phyloP scores from a whole-genome alignment of 1,284 basidiomycete genomes.

The Chondrostereum purpureum region DNA sequence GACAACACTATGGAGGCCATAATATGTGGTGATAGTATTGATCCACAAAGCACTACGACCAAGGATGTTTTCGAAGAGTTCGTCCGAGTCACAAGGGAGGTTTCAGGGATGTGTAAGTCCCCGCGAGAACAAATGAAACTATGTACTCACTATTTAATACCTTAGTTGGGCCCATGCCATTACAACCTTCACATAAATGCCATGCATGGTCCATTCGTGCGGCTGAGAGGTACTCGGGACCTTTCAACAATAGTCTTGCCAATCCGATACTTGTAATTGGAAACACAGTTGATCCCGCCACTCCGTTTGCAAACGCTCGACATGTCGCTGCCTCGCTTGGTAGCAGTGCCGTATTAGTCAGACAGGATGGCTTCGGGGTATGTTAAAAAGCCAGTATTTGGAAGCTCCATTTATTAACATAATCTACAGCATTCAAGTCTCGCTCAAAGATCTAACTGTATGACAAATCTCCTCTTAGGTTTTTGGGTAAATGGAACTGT shows the following conservation, averaged over 20 bases:
- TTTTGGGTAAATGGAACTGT: background rate
- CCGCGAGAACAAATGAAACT: too few species aligned
- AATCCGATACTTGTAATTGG: conserved; percentile 5
- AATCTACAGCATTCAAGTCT: background rate
- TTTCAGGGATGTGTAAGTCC: conserved; percentile 3
- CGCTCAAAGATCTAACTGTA: background rate
- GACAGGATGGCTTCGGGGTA: conserved; percentile 5
- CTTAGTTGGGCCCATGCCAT: conserved; percentile 3
- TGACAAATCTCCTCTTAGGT: background rate
- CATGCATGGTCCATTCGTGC: conserved; percentile 3
- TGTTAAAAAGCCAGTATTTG: too few species aligned
- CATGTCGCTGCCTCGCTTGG: conserved; percentile 1
- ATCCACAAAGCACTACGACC: background rate
- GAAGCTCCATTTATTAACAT: too few species aligned
- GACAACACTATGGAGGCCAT: background rate
- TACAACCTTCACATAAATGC: conserved; percentile 2
- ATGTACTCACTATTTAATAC: too few species aligned
- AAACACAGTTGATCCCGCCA: conserved; percentile 4
- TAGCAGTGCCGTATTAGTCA: conserved; percentile 1
- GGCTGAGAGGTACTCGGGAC: conserved; percentile 3
- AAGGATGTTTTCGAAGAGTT: background rate
- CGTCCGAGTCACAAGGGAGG: background rate
- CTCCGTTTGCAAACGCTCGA: conserved; percentile 1
- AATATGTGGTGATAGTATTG: background rate
- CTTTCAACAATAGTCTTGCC: conserved; percentile 1